A percentile compares a stretch with the other conserved stretches of the same genome.
phyloP scores from a whole-genome alignment of 1,284 basidiomycete genomes.

The Cutaneotrichosporon mucoides region DNA sequence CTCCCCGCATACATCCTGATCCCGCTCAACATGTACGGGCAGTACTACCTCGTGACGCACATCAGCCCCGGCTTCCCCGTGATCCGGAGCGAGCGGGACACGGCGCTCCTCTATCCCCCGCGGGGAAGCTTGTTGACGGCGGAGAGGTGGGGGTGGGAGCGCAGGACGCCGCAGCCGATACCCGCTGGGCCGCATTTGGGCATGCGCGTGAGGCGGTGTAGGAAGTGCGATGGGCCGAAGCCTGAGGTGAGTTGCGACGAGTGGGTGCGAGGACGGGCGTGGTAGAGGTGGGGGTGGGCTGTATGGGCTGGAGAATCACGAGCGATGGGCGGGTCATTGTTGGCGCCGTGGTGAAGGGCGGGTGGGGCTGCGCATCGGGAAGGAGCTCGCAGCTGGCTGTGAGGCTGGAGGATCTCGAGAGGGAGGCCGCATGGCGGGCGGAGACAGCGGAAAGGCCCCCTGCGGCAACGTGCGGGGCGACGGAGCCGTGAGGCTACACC shows the following conservation, averaged over 20 bases:
- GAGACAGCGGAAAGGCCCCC: too few species aligned
- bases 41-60: conserved; percentile 81
- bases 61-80: conserved; percentile 66
- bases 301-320: too few species aligned
- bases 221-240: conserved; percentile 64
- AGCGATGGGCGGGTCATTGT: too few species aligned
- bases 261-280: not conserved
- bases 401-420: not conserved
- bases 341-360: too few species aligned
- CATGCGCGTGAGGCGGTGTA: conserved; percentile 57
- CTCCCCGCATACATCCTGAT: conserved; percentile 68
- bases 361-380: too few species aligned
- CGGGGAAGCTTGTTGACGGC: conserved; percentile 25
- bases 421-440: not conserved
- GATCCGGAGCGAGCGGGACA: conserved; percentile 22
- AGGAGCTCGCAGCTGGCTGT: too few species aligned
- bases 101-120: conserved; percentile 27
- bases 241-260: conserved; percentile 65
- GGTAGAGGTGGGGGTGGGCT: too few species aligned
- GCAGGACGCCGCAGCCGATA: not conserved
- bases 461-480: too few species aligned
- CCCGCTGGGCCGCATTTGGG: conserved; percentile 1
- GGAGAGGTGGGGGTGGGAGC: conserved; percentile 30
- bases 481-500: too few species aligned
- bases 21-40: conserved; percentile 68